Percentiles rank a stretch among this genome's conserved stretches.
phyloP scores from a whole-genome alignment of 2,329 filamentous ascomycete genomes.

The Canariomyces notabilis region DNA sequence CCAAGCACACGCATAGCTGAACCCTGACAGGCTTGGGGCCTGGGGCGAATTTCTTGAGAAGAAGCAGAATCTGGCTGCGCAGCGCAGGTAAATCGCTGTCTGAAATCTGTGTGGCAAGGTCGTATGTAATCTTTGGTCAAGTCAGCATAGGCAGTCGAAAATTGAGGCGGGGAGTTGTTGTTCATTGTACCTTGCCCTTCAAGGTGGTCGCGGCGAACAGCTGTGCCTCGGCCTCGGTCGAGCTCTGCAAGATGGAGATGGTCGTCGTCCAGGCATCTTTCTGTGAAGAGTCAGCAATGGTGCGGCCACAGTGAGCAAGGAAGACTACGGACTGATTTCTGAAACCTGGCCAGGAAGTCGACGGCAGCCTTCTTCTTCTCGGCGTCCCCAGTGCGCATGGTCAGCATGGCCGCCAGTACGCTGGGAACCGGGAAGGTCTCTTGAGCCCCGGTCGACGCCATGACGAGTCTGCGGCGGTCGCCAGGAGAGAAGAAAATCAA shows the following conservation, averaged over 20 bases:
- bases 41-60: slow-evolving; percentile 74
- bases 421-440: slow-evolving; percentile 68
- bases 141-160: slow-evolving; percentile 9
- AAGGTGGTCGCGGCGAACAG: slow-evolving; percentile 95
- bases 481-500: neutral
- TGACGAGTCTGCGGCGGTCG: slow-evolving; percentile 33
- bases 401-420: slow-evolving; percentile 81
- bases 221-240: slow-evolving; percentile 76
- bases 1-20: slow-evolving; percentile 90
- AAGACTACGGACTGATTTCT: slow-evolving; percentile 86
- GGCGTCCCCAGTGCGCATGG: slow-evolving; percentile 82
- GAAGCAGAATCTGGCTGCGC: slow-evolving; percentile 75
- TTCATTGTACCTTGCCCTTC: slow-evolving; percentile 78
- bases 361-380: slow-evolving; percentile 81
- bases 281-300: slow-evolving; percentile 40
- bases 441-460: slow-evolving; percentile 62
- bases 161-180: slow-evolving; percentile 1
- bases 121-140: slow-evolving; percentile 82
- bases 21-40: slow-evolving; percentile 82
- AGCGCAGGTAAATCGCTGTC: slow-evolving; percentile 68
- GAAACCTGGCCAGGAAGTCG: slow-evolving; percentile 86
- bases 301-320: neutral
- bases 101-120: slow-evolving; percentile 79
- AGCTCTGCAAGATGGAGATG: slow-evolving; percentile 78
- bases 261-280: slow-evolving; percentile 87